Percentiles rank a stretch among this genome's conserved stretches.
phyloP scores from a whole-genome alignment of 2,329 filamentous ascomycete genomes.

The Cladosporium colombiae region DNA sequence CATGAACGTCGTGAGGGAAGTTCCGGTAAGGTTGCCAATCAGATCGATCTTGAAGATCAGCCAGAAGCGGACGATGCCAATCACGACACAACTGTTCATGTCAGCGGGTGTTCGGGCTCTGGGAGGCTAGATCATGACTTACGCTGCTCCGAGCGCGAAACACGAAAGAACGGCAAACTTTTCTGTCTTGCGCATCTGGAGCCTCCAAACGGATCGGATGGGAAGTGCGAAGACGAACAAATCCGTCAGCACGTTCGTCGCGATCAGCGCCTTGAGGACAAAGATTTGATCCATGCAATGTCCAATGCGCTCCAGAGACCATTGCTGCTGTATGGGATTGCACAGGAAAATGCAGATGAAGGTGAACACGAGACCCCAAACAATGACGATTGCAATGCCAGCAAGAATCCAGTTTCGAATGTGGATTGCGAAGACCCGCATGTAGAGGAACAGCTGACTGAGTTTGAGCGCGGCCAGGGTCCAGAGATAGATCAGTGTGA shows the following conservation, averaged over 20 bases:
- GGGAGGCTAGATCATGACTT: background rate
- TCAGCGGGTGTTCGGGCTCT: background rate
- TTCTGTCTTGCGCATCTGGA: slow-evolving; percentile 19
- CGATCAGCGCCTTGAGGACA: slow-evolving; percentile 11
- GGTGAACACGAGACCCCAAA: slow-evolving; percentile 10
- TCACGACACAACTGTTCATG: slow-evolving; percentile 9
- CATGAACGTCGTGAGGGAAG: slow-evolving; percentile 17
- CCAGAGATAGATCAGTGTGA: slow-evolving; percentile 14
- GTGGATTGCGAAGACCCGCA: slow-evolving; percentile 10
- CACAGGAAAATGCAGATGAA: slow-evolving; percentile 17
- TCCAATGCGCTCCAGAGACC: slow-evolving; percentile 9
- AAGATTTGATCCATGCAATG: slow-evolving; percentile 12
- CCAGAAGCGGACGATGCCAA: slow-evolving; percentile 19
- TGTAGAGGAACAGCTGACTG: slow-evolving; percentile 14
- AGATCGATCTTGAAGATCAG: slow-evolving; percentile 14
- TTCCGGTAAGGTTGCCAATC: slow-evolving; percentile 10
- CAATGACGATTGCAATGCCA: background rate
- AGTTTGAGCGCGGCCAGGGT: slow-evolving; percentile 6
- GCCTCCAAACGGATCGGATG: slow-evolving; percentile 10
- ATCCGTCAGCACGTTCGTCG: slow-evolving; percentile 16
- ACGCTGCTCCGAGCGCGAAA: slow-evolving; percentile 15
- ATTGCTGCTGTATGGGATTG: slow-evolving; percentile 16
- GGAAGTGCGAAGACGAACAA: slow-evolving; percentile 7
- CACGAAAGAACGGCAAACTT: slow-evolving; percentile 10
- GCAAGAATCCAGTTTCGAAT: slow-evolving; percentile 7